Base-by-base conservation (phyloP, 257 asterid genomes). In the Salvia hispanica region DNA sequence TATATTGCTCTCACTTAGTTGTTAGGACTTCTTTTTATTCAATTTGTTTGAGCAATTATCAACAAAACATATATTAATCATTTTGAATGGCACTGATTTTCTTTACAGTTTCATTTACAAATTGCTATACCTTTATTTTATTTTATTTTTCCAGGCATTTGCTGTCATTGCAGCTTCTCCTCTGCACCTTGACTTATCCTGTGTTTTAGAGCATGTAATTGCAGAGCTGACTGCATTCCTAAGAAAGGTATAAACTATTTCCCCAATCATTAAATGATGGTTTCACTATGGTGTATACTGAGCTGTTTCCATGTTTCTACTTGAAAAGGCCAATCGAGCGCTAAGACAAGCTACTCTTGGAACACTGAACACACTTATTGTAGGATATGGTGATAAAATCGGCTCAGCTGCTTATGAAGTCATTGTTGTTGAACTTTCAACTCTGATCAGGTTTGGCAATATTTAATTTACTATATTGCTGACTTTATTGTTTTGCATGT, bases 91-190 rank as follows among this genome's bases (percentile, higher is more conserved):
- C 13, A 7, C 31, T 50, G 21, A 16, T 64, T 61, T 47, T 31
- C 46, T 54, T 45, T 58, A 11, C 33, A 12, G 52, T 54, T 25
- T 58, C 51, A 39, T 13, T 16, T 69, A 28, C 48, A 39, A 56
- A 34, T 33, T 70, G 69, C 10, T 52, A 28, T 48, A 47, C 61
- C 46, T 72, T 47, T 59, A 2, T 54, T 65, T 61, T 40, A 40
- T 40, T 40, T 5, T 39, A 39, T 25, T 39, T 39, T 72, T 78
- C 79, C 88, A 94, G 99, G 99, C 99, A 61, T 91, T 94, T 79
- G 89, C 96, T 67, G 96, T 91, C 66, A 94, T 94, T 79, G 96
- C 98, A 16, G 83, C 96, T 71, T 94, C 99, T 85, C 91, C 93
- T 14, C 79, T 94, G 75, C 99, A 88, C 79, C 85, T 94, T 15